Evolutionary conservation across 352 stramenopile species (phyloP).

Genomic region (Peronospora farinosa): DNA sequence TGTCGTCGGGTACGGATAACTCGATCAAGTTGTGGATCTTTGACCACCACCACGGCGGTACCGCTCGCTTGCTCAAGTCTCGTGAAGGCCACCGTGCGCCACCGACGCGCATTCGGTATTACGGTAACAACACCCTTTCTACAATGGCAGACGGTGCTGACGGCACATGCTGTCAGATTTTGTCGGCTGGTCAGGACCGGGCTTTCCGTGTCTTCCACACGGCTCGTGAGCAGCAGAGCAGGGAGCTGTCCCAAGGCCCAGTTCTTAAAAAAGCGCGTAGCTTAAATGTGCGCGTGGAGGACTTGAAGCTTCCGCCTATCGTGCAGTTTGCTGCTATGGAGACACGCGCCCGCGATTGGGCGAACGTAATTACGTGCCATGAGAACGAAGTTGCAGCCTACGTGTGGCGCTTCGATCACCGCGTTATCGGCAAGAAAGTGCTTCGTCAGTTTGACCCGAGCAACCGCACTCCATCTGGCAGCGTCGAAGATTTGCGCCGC

Average conservation of each 20-base stretch:
- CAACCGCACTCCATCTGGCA: constrained; percentile 51
- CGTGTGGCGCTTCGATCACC: constrained; percentile 90
- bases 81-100: constrained; percentile 81
- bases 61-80: constrained; percentile 84
- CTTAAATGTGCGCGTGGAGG: constrained; percentile 75
- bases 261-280: constrained; percentile 89
- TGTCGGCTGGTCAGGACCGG: constrained; percentile 86
- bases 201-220: constrained; percentile 90
- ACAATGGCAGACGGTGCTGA: constrained; percentile 80
- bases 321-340: constrained; percentile 88
- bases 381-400: constrained; percentile 89
- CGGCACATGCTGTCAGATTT: constrained; percentile 83
- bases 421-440: constrained; percentile 90
- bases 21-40: constrained; percentile 93
- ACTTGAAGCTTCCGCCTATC: constrained; percentile 90
- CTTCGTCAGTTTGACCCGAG: constrained; percentile 85
- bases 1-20: constrained; percentile 87
- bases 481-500: constrained; percentile 52
- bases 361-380: constrained; percentile 94
- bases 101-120: constrained; percentile 85
- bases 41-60: constrained; percentile 75
- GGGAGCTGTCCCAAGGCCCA: constrained; percentile 86
- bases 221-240: constrained; percentile 82
- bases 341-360: constrained; percentile 85
- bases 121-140: constrained; percentile 84